These are phyloP conservation scores for Macrocystidia cucumis DNA, from an alignment of 1,284 basidiomycete genomes.

Conservation along the genomic window DNA sequence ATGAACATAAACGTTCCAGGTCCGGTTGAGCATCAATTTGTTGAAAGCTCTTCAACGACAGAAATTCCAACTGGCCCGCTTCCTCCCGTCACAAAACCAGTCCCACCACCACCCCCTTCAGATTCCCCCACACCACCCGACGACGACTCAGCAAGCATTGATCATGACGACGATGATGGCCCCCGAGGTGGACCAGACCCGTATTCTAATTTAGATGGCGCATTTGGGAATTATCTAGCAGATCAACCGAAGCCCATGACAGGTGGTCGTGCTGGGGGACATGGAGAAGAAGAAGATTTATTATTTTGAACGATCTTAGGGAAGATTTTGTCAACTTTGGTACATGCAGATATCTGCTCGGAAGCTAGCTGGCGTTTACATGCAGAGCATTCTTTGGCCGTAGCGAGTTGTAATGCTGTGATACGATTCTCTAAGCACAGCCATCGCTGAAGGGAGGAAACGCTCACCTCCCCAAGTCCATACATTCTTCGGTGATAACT, in stretches of 20 bases:
- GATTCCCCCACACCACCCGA: conserved; percentile 20
- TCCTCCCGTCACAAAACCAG: conserved; percentile 14
- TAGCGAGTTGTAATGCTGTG: conserved; percentile 84
- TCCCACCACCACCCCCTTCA: conserved; percentile 23
- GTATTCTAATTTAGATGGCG: conserved; percentile 66
- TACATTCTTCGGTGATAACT: conserved; percentile 92
- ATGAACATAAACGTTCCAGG: conserved; percentile 49
- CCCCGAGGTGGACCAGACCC: conserved; percentile 40
- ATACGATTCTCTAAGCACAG: conserved; percentile 2
- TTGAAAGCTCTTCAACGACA: too few species aligned
- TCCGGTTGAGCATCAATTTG: conserved; percentile 59
- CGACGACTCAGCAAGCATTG: conserved; percentile 19
- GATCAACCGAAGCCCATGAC: conserved; percentile 57
- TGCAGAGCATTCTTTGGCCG: conserved; percentile 36
- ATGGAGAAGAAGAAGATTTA: conserved; percentile 40
- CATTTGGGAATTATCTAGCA: conserved; percentile 60
- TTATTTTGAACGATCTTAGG: conserved; percentile 44
- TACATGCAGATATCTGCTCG: background rate
- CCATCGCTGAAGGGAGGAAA: background rate
- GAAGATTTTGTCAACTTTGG: conserved; percentile 6
- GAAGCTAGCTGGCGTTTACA: conserved; percentile 2
- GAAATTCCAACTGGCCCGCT: too few species aligned
- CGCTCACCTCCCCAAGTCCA: conserved; percentile 84
- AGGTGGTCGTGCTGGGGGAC: conserved; percentile 22
- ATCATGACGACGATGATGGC: conserved; percentile 28